Evolutionary conservation across 2,329 filamentous ascomycete species (phyloP).

Genomic region (Sordariomycetes sp.): DNA sequence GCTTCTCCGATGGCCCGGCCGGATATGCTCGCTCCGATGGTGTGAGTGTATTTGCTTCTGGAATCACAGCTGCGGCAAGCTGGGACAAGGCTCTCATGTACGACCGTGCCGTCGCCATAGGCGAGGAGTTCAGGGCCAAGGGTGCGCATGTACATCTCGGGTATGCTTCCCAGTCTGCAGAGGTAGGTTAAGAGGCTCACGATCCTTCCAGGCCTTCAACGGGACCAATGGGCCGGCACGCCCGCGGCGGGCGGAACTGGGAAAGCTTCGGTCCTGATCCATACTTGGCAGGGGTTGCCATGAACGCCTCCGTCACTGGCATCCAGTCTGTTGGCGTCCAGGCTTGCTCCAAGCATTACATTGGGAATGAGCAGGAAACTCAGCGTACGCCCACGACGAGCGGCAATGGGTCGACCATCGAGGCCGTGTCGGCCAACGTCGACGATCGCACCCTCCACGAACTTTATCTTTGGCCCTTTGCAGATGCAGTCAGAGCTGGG

Average conservation of each 20-base stretch:
- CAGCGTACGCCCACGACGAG: conserved; percentile 41
- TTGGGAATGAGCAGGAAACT: conserved; percentile 20
- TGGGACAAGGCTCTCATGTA: conserved; percentile 69
- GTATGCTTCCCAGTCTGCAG: too few relatives aligned
- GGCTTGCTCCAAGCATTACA: conserved; percentile 45
- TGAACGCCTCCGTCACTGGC: conserved; percentile 52
- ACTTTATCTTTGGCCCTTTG: conserved; percentile 18
- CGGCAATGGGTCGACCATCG: conserved; percentile 43
- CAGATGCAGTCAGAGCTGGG: conserved; percentile 17
- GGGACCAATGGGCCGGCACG: conserved; percentile 56
- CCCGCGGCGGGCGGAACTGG: conserved; percentile 56
- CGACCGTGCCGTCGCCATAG: conserved; percentile 53
- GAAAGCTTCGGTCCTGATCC: conserved; percentile 55
- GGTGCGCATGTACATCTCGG: conserved; percentile 61
- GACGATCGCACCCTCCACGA: conserved; percentile 19
- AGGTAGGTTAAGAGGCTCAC: too few relatives aligned
- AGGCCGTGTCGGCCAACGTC: conserved; percentile 10
- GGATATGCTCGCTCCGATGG: conserved; percentile 24
- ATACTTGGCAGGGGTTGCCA: conserved; percentile 49
- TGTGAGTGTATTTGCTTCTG: conserved; percentile 36
- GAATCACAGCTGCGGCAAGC: conserved; percentile 48
- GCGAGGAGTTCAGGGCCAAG: conserved; percentile 61
- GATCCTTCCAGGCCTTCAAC: too few relatives aligned
- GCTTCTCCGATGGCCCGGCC: conserved; percentile 26
- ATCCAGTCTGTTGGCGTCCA: conserved; percentile 62